phyloP scores from a whole-genome alignment of 352 stramenopile genomes.

The Globisporangium canariense region DNA sequence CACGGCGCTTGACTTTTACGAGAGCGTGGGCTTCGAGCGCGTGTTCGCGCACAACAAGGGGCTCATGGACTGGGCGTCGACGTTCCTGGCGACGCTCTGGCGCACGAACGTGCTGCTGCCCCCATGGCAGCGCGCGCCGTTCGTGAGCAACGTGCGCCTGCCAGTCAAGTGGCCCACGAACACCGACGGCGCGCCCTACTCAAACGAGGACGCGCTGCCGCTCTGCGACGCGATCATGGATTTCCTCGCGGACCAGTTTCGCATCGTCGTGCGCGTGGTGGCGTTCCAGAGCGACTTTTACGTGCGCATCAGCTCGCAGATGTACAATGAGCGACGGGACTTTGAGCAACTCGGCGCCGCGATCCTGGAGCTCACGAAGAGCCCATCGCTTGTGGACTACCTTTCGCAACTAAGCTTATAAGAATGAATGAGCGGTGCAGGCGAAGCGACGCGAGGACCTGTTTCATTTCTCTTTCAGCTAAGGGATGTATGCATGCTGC shows the following conservation, averaged over 20 bases:
- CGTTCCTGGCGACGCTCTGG: constrained; percentile 71
- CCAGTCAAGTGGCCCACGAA: constrained; percentile 61
- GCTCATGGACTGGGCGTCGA: constrained; percentile 79
- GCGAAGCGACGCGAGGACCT: background rate
- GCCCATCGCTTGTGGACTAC: constrained; percentile 56
- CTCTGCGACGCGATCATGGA: constrained; percentile 83
- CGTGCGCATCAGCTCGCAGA: constrained; percentile 80
- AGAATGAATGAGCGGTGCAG: constrained; percentile 5
- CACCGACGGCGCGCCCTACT: constrained; percentile 41
- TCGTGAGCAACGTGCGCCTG: constrained; percentile 78
- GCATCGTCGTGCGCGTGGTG: constrained; percentile 63
- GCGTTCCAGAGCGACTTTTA: constrained; percentile 70
- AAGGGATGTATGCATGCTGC: too few relatives aligned
- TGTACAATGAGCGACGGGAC: constrained; percentile 82
- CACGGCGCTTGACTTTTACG: constrained; percentile 81
- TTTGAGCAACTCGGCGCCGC: constrained; percentile 70
- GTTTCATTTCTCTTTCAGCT: too few relatives aligned
- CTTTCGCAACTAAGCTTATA: constrained; percentile 64
- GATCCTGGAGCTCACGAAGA: constrained; percentile 74
- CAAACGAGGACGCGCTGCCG: constrained; percentile 50
- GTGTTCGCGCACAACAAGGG: constrained; percentile 82
- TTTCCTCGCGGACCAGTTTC: constrained; percentile 68
- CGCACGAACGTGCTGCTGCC: constrained; percentile 68
- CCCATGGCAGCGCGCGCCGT: constrained; percentile 75
- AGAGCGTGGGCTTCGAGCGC: constrained; percentile 68